These are phyloP conservation scores for Casuarina equisetifolia DNA, from an alignment of 306 rosid species.

Conservation along the genomic window DNA sequence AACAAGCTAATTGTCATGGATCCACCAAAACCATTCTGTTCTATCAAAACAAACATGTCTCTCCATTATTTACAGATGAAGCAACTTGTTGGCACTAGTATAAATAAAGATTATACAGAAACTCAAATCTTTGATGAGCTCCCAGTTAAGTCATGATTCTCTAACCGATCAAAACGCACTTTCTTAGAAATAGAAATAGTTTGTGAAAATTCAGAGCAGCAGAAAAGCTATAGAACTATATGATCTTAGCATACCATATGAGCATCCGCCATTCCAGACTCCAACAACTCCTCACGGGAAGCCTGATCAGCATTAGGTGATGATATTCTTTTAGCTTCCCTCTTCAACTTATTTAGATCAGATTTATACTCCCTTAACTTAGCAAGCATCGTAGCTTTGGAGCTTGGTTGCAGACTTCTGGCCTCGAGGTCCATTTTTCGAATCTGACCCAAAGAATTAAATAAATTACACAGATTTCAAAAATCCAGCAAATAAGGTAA, in stretches of 20 bases:
- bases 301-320: conserved; percentile 72
- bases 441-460: conserved; percentile 43
- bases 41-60: background rate
- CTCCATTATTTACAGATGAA: background rate
- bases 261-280: conserved; percentile 53
- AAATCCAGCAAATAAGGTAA: background rate
- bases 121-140: background rate
- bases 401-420: conserved; percentile 82
- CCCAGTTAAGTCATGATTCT: background rate
- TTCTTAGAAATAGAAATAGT: background rate
- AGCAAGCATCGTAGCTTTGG: conserved; percentile 76
- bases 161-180: conserved; percentile 19
- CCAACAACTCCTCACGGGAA: conserved; percentile 75
- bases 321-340: conserved; percentile 70
- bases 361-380: conserved; percentile 89
- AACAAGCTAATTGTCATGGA: background rate
- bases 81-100: background rate
- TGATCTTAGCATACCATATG: conserved; percentile 54
- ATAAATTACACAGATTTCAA: background rate
- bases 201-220: background rate
- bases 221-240: conserved; percentile 8
- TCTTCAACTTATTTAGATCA: conserved; percentile 73
- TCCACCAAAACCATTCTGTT: background rate
- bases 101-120: background rate
- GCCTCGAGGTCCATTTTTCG: conserved; percentile 95